phyloP scores from a whole-genome alignment of 257 asterid genomes.

The Ophiorrhiza pumila region DNA sequence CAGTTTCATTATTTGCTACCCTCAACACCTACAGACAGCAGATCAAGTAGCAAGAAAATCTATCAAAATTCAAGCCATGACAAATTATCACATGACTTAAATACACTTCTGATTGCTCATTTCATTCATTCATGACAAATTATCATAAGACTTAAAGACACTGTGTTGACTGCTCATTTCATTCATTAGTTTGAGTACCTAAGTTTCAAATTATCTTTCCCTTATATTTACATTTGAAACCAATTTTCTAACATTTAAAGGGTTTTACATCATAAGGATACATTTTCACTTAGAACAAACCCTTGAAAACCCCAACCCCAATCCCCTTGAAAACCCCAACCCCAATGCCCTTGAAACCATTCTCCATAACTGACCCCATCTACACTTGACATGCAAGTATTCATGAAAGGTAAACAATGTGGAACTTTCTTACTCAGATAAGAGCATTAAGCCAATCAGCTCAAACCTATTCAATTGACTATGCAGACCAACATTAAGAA shows the following conservation, averaged over 20 bases:
- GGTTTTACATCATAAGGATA: not conserved
- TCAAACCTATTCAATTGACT: not conserved
- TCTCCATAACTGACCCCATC: not conserved
- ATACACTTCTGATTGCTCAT: not conserved
- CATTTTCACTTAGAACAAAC: not conserved
- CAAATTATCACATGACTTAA: not conserved
- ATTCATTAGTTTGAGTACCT: not conserved
- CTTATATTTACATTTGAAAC: not conserved
- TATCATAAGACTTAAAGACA: not conserved
- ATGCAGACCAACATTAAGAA: not conserved
- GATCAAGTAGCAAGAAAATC: slow-evolving; percentile 17
- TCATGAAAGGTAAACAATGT: not conserved
- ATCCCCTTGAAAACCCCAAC: not conserved
- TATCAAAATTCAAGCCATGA: not conserved
- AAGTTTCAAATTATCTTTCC: no score
- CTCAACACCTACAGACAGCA: slow-evolving; percentile 57
- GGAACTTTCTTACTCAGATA: not conserved
- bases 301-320: not conserved
- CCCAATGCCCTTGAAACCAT: not conserved
- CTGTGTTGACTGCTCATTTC: slow-evolving; percentile 1
- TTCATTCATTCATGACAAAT: no score
- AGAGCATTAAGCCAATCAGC: not conserved
- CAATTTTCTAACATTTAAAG: not conserved
- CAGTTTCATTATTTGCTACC: slow-evolving; percentile 66
- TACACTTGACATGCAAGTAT: not conserved